Evolutionary conservation across 176 grass and related monocot genomes (phyloP), one percentile per base, ranked within the genome.

Genomic region (Carex pumila): DNA sequence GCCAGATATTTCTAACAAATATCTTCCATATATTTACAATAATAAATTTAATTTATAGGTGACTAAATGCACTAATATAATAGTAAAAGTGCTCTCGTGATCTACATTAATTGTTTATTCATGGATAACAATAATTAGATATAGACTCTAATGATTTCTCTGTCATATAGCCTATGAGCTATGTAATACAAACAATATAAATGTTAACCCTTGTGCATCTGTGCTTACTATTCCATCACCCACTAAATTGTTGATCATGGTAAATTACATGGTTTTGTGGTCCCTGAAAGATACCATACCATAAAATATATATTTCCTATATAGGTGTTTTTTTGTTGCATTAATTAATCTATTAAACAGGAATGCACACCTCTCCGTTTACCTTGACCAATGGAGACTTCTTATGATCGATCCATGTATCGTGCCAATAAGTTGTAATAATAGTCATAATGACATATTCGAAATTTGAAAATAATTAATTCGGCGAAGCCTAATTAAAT

Each of bases 201-300:
- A 30, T 52, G 49, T 32, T 32, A 34, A 56, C 13, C 6, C 56
- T 55, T 77, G 6, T 34, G 73, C 1, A 64, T 64, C 32, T 77
- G 2, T 34, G 73, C 0, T 81, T 64, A 81, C 64, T 39, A 64
- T 60, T 47, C 34, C 57, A 81, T 62, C 57, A 11, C 3, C 7
- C 32, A 64, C 79, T 43, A 25, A 25, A 25, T 81, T 41, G 63
- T 63, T 22, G 22, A 54, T 81, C 79, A 64, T 62, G 18, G 58
- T 64, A 63, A 57, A 41, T 81, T 47, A 45, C 58, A 62, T 81
- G 58, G 58, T 25, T 63, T 63, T 49, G 79, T 81, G 79, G 79
- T 81, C 79, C 79, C 37, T 63, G 32, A 64, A 62, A 81, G 58
- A 81, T 61, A 81, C 32, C 19, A 43, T 15, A 65, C 8, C 57